These are phyloP conservation scores for Spergularia bocconei DNA, from an alignment of 148 eudicot genomes.

Conservation along the genomic window DNA sequence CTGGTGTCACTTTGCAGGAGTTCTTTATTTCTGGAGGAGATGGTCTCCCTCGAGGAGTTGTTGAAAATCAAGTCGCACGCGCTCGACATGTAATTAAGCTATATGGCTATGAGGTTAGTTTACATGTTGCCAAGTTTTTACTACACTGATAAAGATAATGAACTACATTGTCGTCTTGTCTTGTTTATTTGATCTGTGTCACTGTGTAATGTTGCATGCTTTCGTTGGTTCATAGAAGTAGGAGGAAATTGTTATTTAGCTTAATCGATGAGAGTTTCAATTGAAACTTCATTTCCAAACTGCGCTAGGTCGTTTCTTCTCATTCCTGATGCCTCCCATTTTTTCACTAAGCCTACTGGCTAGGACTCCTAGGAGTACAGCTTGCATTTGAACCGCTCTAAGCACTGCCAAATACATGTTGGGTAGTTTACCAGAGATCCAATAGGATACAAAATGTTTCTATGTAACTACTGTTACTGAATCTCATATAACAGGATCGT, in stretches of 20 bases:
- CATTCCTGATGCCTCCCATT: not conserved
- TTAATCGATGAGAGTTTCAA: not conserved
- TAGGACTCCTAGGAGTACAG: not conserved
- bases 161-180: not conserved
- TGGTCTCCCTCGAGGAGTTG: conserved; percentile 98
- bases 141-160: not conserved
- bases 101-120: conserved; percentile 84
- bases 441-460: not conserved
- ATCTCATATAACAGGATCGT: not conserved
- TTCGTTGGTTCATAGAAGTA: too few relatives aligned
- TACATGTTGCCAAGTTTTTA: not conserved
- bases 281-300: not conserved
- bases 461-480: not conserved
- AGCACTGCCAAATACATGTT: not conserved
- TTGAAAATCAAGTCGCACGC: conserved; percentile 80
- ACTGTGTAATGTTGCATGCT: too few relatives aligned
- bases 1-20: conserved; percentile 45
- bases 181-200: not conserved
- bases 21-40: conserved; percentile 99
- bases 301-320: not conserved
- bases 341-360: not conserved
- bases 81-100: conserved; percentile 74
- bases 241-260: too few relatives aligned
- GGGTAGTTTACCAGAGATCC: not conserved
- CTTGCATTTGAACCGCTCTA: too few relatives aligned